Percentiles rank a stretch among this genome's conserved stretches.
Conservation (phyloP, 1,284 basidiomycete genomes). For the Thelephora terrestris region DNA sequence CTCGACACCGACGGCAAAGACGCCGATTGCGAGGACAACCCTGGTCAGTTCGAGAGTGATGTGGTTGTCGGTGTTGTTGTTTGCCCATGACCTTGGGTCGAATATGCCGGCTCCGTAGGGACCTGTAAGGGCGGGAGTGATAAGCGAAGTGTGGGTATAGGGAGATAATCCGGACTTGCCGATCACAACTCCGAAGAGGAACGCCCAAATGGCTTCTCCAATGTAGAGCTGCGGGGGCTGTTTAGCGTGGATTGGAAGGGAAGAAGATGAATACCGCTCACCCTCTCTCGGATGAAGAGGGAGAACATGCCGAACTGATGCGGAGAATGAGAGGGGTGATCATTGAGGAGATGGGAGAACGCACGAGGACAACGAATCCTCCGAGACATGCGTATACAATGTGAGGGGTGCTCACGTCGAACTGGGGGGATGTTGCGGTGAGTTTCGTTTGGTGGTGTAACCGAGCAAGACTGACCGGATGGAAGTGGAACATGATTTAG, state of each 20-base stretch:
- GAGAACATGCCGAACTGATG: constrained; percentile 89
- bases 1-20: constrained; percentile 97
- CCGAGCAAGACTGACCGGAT: constrained; percentile 3
- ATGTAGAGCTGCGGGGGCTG: constrained; percentile 62
- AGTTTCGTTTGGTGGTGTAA: neutral
- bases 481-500: constrained; percentile 3
- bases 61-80: constrained; percentile 43
- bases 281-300: constrained; percentile 84
- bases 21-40: constrained; percentile 94
- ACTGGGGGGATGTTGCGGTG: constrained; percentile 29
- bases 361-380: constrained; percentile 68
- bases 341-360: constrained; percentile 18
- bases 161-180: constrained; percentile 29
- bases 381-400: constrained; percentile 78
- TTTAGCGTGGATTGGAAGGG: constrained; percentile 3
- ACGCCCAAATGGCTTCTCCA: constrained; percentile 95
- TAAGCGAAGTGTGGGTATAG: neutral
- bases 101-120: constrained; percentile 84
- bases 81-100: constrained; percentile 79
- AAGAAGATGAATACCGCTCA: constrained; percentile 20
- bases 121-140: constrained; percentile 31
- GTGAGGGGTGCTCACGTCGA: constrained; percentile 61
- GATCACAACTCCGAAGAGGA: constrained; percentile 90
- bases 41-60: constrained; percentile 89
- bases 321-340: constrained; percentile 4